Evolutionary conservation across 345 rosid genomes (phyloP).

Genomic region (Eucalyptus curtisii): DNA sequence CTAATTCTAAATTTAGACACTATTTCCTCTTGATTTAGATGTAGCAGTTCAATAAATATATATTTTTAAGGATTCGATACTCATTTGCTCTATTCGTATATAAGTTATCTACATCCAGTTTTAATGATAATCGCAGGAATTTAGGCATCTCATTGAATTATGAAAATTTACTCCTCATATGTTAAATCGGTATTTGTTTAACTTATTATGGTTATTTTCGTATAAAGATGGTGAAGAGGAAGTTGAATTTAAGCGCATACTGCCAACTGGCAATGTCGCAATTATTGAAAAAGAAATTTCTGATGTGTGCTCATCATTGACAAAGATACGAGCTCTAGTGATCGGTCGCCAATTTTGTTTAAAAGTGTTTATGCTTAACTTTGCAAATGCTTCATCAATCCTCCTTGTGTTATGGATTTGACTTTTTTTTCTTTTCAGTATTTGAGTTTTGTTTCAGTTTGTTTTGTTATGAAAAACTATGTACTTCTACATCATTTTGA

Average conservation of each 20-base stretch:
- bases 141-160: accelerated
- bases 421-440: too few relatives aligned
- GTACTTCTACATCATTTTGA: accelerated
- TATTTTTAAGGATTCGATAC: accelerated
- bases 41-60: too few relatives aligned
- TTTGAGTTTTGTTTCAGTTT: accelerated
- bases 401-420: too few relatives aligned
- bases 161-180: accelerated
- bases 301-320: accelerated
- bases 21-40: accelerated
- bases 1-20: too few relatives aligned
- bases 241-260: accelerated
- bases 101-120: accelerated
- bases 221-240: too few relatives aligned
- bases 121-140: too few relatives aligned
- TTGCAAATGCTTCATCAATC: too few relatives aligned
- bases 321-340: accelerated
- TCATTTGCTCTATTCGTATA: too few relatives aligned
- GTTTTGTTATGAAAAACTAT: too few relatives aligned
- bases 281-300: accelerated
- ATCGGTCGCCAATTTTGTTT: accelerated
- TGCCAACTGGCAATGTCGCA: accelerated
- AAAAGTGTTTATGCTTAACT: too few relatives aligned
- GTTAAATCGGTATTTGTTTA: accelerated
- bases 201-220: accelerated